These are phyloP conservation scores for Dactylella cylindrospora DNA, from an alignment of 2,329 filamentous ascomycete genomes.

Conservation along the genomic window DNA sequence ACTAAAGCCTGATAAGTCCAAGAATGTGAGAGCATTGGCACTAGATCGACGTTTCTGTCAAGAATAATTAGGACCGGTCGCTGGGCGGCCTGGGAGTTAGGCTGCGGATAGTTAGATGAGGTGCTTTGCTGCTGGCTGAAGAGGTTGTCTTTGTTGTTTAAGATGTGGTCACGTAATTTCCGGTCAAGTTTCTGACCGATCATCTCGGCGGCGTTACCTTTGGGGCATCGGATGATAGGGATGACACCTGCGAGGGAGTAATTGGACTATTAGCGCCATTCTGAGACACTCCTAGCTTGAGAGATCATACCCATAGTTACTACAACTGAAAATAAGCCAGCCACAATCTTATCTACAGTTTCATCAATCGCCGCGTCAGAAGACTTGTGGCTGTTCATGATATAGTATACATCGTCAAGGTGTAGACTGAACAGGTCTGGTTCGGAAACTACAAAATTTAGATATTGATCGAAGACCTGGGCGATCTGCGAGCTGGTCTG, in stretches of 20 bases:
- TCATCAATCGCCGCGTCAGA: slow-evolving; percentile 85
- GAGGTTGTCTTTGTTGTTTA: slow-evolving; percentile 88
- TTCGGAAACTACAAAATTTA: slow-evolving; percentile 96
- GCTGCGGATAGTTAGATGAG: slow-evolving; percentile 58
- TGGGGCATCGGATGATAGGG: slow-evolving; percentile 91
- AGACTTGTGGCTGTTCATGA: slow-evolving; percentile 89
- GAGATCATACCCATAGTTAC: slow-evolving; percentile 82
- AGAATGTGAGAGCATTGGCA: slow-evolving; percentile 98
- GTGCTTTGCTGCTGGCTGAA: slow-evolving; percentile 59
- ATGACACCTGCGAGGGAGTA: slow-evolving; percentile 67
- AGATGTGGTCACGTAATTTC: slow-evolving; percentile 90
- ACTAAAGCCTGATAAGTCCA: slow-evolving; percentile 63
- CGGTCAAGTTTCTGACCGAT: slow-evolving; percentile 92
- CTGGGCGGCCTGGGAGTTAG: slow-evolving; percentile 65
- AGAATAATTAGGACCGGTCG: slow-evolving; percentile 89
- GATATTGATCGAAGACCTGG: slow-evolving; percentile 92
- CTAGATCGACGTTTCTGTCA: slow-evolving; percentile 91
- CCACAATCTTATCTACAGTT: slow-evolving; percentile 87
- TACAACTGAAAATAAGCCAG: slow-evolving; percentile 93
- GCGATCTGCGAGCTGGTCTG: slow-evolving; percentile 86
- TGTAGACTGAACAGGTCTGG: slow-evolving; percentile 93
- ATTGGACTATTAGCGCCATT: background rate
- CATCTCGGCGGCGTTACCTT: slow-evolving; percentile 88
- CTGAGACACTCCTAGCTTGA: slow-evolving; percentile 2
- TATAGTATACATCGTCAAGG: slow-evolving; percentile 90